Evolutionary conservation across 148 eudicot genomes (phyloP).

Genomic region (Diospyros lotus): DNA sequence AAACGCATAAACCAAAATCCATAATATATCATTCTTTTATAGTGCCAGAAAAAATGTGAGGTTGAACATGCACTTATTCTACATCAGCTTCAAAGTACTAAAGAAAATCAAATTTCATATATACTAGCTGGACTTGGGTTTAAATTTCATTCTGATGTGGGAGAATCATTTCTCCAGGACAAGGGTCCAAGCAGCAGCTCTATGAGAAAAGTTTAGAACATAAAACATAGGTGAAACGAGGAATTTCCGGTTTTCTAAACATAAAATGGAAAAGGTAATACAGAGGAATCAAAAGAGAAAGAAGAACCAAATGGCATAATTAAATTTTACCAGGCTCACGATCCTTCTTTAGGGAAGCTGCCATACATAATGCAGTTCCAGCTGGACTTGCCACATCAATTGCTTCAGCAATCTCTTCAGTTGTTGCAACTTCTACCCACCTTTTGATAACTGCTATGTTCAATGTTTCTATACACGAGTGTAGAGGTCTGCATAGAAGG

Average conservation of each 20-base stretch:
- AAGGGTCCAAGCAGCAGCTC: neutral
- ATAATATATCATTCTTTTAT: too few species aligned
- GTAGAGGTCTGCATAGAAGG: constrained; percentile 64
- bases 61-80: neutral
- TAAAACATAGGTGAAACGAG: neutral
- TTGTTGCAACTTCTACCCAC: constrained; percentile 77
- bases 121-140: neutral
- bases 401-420: constrained; percentile 62
- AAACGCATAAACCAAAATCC: neutral
- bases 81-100: constrained; percentile 1
- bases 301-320: neutral
- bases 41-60: neutral
- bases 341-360: constrained; percentile 84
- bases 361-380: constrained; percentile 90
- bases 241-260: neutral
- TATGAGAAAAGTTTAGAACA: neutral
- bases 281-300: neutral
- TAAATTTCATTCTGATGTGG: neutral
- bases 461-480: constrained; percentile 70
- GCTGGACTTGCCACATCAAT: constrained; percentile 64
- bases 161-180: neutral
- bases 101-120: neutral
- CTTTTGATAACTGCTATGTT: constrained; percentile 72
- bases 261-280: neutral
- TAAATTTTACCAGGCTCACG: constrained; percentile 57